A percentile compares a stretch with the other conserved stretches of the same genome.
Evolutionary conservation across 2,329 filamentous ascomycete genomes (phyloP).

Genomic region (Apiospora arundinis): DNA sequence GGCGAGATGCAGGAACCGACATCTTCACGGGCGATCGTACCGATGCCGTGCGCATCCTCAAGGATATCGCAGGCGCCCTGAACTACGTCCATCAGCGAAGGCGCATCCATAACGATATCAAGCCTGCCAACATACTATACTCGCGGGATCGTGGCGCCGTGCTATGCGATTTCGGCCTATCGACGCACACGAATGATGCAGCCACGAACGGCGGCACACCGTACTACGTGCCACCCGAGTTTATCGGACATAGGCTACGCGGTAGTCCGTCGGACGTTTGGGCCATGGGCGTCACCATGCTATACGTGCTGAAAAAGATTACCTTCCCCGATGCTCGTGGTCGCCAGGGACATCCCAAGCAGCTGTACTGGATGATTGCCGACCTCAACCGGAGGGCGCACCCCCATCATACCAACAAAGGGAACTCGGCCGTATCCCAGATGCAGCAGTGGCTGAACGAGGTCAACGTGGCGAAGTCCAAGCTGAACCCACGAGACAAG

Average conservation of each 20-base stretch:
- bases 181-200: slow-evolving; percentile 53
- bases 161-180: slow-evolving; percentile 66
- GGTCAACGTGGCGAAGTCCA: slow-evolving; percentile 54
- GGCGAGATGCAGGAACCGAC: slow-evolving; percentile 55
- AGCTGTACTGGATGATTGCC: slow-evolving; percentile 65
- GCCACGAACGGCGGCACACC: slow-evolving; percentile 62
- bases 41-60: slow-evolving; percentile 59
- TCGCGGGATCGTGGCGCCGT: slow-evolving; percentile 63
- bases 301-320: slow-evolving; percentile 63
- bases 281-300: slow-evolving; percentile 66
- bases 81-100: slow-evolving; percentile 61
- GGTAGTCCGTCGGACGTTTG: slow-evolving; percentile 64
- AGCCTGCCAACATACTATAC: slow-evolving; percentile 67
- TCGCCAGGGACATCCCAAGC: slow-evolving; percentile 53
- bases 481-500: slow-evolving; percentile 52
- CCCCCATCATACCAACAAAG: slow-evolving; percentile 31
- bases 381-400: slow-evolving; percentile 54
- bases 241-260: slow-evolving; percentile 60
- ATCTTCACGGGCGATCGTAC: slow-evolving; percentile 55
- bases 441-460: slow-evolving; percentile 65
- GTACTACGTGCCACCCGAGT: slow-evolving; percentile 68
- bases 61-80: slow-evolving; percentile 60
- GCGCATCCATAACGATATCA: slow-evolving; percentile 67
- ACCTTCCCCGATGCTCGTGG: slow-evolving; percentile 60
- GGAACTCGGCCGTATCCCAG: slow-evolving; percentile 50